These are phyloP conservation scores for Aspergillaceae sp. DNA, from an alignment of 2,329 filamentous ascomycete genomes.

Conservation along the genomic window DNA sequence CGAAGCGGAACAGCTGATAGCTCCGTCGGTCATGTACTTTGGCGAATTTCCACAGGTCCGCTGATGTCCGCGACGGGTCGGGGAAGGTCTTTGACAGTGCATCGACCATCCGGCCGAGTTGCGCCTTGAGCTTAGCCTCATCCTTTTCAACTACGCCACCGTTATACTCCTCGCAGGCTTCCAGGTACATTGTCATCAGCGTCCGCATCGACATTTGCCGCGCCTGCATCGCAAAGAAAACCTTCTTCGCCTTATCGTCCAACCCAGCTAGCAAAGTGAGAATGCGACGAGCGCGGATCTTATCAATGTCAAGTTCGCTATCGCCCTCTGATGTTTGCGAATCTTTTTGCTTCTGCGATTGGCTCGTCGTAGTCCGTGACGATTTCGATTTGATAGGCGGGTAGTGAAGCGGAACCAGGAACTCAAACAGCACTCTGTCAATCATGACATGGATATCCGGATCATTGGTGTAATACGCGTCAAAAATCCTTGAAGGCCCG, in stretches of 20 bases:
- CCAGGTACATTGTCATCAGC: conserved; percentile 66
- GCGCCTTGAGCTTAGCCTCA: conserved; percentile 57
- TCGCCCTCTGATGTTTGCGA: conserved; percentile 32
- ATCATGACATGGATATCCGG: conserved; percentile 74
- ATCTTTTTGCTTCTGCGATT: conserved; percentile 56
- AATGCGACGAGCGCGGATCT: conserved; percentile 73
- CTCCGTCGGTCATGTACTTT: conserved; percentile 82
- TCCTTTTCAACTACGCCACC: conserved; percentile 68
- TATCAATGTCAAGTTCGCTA: conserved; percentile 40
- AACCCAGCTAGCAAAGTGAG: conserved; percentile 72
- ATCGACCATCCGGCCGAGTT: conserved; percentile 63
- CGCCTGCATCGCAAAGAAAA: conserved; percentile 78
- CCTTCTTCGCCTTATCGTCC: conserved; percentile 68
- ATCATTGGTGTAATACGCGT: conserved; percentile 85
- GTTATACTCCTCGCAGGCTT: conserved; percentile 82
- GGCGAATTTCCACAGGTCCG: conserved; percentile 81
- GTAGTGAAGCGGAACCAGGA: conserved; percentile 79
- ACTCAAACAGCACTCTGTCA: conserved; percentile 78
- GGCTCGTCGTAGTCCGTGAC: conserved; percentile 38
- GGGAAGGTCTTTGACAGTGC: conserved; percentile 68
- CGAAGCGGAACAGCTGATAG: conserved; percentile 82
- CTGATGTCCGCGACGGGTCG: conserved; percentile 60
- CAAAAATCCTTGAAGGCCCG: conserved; percentile 77
- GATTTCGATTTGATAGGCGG: conserved; percentile 57
- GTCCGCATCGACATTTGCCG: conserved; percentile 67